phyloP scores from a whole-genome alignment of 2,329 filamentous ascomycete species.

The Cladosporium sp. region DNA sequence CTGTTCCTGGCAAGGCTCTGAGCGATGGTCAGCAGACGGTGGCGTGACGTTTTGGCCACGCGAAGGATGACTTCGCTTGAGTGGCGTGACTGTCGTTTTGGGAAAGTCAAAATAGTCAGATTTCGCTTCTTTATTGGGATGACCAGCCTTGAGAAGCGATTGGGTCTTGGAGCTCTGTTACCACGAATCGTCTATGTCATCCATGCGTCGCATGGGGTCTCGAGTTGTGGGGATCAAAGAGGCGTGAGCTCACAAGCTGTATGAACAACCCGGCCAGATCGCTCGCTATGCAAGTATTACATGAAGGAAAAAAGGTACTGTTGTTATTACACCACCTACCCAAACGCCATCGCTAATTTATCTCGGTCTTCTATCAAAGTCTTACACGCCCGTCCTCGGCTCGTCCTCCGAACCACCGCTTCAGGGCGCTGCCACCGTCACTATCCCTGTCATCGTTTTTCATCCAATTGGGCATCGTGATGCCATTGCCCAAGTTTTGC shows the following conservation, averaged over 20 bases:
- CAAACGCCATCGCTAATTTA: slow-evolving; percentile 20
- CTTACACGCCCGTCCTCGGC: slow-evolving; percentile 36
- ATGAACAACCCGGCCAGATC: not conserved
- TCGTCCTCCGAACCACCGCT: slow-evolving; percentile 39
- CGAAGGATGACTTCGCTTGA: not conserved
- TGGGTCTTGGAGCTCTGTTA: not conserved
- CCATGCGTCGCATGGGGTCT: not conserved
- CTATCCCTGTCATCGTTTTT: slow-evolving; percentile 51
- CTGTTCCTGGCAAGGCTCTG: not conserved
- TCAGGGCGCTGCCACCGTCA: slow-evolving; percentile 29
- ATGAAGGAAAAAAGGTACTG: not conserved
- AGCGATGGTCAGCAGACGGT: not conserved
- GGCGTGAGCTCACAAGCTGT: not conserved
- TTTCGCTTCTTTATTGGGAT: not conserved
- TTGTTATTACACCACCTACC: not conserved
- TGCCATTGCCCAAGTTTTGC: slow-evolving; percentile 65
- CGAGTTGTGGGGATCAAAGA: not conserved
- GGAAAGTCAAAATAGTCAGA: not conserved
- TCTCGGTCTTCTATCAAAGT: slow-evolving; percentile 26
- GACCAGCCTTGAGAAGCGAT: not conserved
- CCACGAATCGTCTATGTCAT: not conserved
- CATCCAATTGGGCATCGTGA: slow-evolving; percentile 84
- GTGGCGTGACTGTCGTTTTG: slow-evolving; percentile 5
- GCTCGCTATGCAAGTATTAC: not conserved
- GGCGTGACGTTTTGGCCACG: not conserved